Evolutionary conservation across 2,329 filamentous ascomycete genomes (phyloP), one percentile per base, ranked within the genome.

Genomic region (Xylaria polymorpha): DNA sequence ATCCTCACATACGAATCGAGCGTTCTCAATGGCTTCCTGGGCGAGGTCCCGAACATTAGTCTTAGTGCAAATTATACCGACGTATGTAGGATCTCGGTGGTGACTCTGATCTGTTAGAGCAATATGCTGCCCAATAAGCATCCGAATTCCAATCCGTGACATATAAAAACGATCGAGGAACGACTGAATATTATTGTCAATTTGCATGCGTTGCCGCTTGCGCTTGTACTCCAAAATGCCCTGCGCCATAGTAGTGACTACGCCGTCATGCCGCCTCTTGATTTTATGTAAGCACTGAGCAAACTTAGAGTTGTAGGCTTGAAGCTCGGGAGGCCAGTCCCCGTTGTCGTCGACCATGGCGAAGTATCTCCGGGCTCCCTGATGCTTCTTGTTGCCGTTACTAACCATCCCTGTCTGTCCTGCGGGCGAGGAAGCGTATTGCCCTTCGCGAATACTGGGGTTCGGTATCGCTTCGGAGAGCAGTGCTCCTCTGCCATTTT

Each of bases 121-220:
- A 77, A 99, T 97, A 84, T 99, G 96, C 81, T 99, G 96, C 62
- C 96, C 96, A 76, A 99, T 98, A 60, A 99, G 90, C 96, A 99
- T 99, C 76, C 96, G 93, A 75, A 99, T 99, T 73, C 96, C 96
- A 78, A 99, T 99, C 71, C 96, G 93, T 53, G 94, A 98, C 96
- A 99, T 99, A 86, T 99, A 99, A 83, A 99, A 99, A 68, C 96
- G 93, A 83, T 99, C 96, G 73, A 99, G 89, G 85, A 99, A 99
- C 64, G 94, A 91, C 81, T 99, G 96, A 68, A 99, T 98, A 75
- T 94, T 97, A 80, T 94, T 91, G 82, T 98, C 96, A 77, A 99
- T 99, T 79, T 98, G 96, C 91, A 98, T 96, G 63, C 96, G 90
- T 86, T 99, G 96, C 71, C 94, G 90, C 79, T 92, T 95, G 65